Base-by-base conservation (phyloP, 225 moss, liverwort and hornwort species). In the Pseudoscleropodium purum region DNA sequence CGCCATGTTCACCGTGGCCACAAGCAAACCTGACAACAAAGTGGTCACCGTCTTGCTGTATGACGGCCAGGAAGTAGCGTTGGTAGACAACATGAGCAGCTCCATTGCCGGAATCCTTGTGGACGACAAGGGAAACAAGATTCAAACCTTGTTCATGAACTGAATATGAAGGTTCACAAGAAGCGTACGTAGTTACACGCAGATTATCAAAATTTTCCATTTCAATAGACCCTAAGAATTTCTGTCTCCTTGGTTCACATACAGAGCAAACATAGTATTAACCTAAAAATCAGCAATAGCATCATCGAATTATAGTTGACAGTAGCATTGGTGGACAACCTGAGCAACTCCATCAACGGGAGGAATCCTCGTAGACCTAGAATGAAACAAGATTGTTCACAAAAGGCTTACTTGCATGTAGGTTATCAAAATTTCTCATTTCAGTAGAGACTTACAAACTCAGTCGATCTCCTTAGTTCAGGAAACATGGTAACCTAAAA, bases 1-100 rank as follows among this genome's bases (percentile, higher is more conserved):
- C 57, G 91, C 88, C 17, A 30, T 91, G 56, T 90, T 92, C 88
- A 87, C 90, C n/a, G 17, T 90, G 64, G 88, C 90, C 41, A 91
- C 88, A 70, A 61, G 19, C 80, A 84, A 67, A 60, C 30, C 20
- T 23, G 68, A 78, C 26, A 81, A 89, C 69, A 47, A 81, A 14
- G 78, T 90, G 62, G 74, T 88, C 63, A 91, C 78, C 26, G 30
- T 90, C 52, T 45, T 86, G 74, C 72, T 94, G 33, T 64, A 79
- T 2, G 84, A 92, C 16, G 89, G 85, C 29, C 90, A 91, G 82
- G 85, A 84, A 36, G 65, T 91, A 30, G 88, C 84, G 33, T 45
- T 92, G 70, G 85, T 21, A n/a, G 23, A 68, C 21, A 68, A 12
- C 19, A 37, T n/a, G 78, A 49, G 60, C 70, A 83, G 88, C 11